phyloP scores from a whole-genome alignment of 495 filamentous ascomycete genomes.

The Aspergillus taichungensis region DNA sequence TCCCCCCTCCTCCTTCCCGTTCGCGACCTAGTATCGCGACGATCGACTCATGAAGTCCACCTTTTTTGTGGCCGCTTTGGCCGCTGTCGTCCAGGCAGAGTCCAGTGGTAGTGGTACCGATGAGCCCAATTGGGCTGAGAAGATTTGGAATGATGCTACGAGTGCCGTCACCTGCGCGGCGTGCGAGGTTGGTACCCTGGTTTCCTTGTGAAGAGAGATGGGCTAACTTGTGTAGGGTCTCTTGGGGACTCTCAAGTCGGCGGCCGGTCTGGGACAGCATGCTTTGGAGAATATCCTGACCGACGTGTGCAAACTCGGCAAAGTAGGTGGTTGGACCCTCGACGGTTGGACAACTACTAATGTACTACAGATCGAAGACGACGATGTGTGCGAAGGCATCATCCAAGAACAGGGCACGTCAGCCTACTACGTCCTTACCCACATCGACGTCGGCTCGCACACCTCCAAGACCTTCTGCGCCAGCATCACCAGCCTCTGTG shows the following conservation, averaged over 20 bases:
- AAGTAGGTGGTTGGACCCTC: constrained; percentile 16
- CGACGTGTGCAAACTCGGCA: constrained; percentile 35
- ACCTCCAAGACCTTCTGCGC: constrained; percentile 42
- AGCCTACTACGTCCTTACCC: constrained; percentile 35
- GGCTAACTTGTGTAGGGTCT: constrained; percentile 20
- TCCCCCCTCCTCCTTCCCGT: too few relatives aligned
- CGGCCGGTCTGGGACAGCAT: constrained; percentile 33
- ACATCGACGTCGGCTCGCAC: constrained; percentile 35
- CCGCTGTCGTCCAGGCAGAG: too few relatives aligned
- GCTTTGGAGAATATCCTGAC: constrained; percentile 33
- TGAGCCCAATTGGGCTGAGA: constrained; percentile 5
- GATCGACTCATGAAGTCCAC: too few relatives aligned
- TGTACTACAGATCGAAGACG: constrained; percentile 26
- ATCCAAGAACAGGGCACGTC: constrained; percentile 42
- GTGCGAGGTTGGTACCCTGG: constrained; percentile 31
- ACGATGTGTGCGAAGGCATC: constrained; percentile 41
- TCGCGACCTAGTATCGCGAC: too few relatives aligned
- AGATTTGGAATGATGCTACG: constrained; percentile 31
- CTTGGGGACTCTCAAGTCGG: constrained; percentile 36
- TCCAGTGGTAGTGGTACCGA: too few relatives aligned
- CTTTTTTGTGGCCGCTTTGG: too few relatives aligned
- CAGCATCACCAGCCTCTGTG: constrained; percentile 41
- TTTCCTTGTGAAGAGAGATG: not conserved
- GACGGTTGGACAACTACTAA: not conserved
- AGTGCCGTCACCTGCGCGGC: constrained; percentile 34